Conservation (phyloP, 306 rosid genomes). For the Senna siamea region DNA sequence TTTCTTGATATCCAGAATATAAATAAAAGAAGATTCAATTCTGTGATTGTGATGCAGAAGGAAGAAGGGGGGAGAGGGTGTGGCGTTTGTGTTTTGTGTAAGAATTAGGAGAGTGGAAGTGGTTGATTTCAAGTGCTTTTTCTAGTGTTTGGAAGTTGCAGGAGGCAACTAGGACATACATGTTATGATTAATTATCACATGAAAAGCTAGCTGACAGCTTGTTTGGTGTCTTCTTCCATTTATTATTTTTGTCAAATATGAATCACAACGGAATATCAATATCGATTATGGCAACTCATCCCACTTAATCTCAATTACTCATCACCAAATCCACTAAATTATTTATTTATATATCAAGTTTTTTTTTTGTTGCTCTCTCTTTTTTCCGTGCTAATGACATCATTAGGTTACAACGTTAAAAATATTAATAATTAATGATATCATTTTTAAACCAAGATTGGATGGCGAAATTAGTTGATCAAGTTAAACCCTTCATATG, state of each 20-base stretch:
- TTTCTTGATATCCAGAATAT: neutral
- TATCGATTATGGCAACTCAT: too few relatives aligned
- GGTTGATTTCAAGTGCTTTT: conserved; percentile 20
- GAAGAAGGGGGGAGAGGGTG: neutral
- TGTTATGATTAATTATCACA: neutral
- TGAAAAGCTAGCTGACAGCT: neutral
- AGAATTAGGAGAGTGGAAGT: conserved; percentile 5
- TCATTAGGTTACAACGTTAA: too few relatives aligned
- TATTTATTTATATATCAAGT: conserved; percentile 36
- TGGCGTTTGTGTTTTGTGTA: neutral
- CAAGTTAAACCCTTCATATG: neutral
- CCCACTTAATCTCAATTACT: conserved; percentile 43
- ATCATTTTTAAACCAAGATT: neutral
- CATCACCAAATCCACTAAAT: conserved; percentile 30
- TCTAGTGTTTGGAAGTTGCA: conserved; percentile 31
- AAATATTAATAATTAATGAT: too few relatives aligned
- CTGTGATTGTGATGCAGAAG: conserved; percentile 9
- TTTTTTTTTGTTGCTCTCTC: neutral
- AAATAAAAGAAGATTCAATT: neutral
- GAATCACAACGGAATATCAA: too few relatives aligned
- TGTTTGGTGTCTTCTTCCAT: conserved; percentile 43
- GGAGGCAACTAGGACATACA: conserved; percentile 19
- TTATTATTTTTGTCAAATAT: conserved; percentile 33
- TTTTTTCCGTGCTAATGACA: too few relatives aligned
- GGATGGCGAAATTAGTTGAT: neutral